Conservation (phyloP, 805 yeast genomes). For the Candida montana region DNA sequence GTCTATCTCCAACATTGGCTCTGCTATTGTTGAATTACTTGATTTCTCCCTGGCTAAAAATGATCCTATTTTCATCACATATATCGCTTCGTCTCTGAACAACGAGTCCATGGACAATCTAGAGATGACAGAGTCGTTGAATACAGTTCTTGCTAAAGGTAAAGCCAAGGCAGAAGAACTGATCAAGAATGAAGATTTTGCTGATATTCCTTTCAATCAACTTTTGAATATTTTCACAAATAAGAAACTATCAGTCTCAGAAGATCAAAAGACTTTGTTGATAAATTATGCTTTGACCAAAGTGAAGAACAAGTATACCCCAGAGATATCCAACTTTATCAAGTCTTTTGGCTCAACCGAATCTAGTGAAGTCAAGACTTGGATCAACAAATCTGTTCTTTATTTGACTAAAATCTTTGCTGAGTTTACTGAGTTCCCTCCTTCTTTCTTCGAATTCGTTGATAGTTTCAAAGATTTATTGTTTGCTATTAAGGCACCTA, state of each 20-base stretch:
- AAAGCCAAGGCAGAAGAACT: conserved; percentile 13
- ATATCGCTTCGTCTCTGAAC: conserved; percentile 11
- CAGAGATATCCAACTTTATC: conserved; percentile 26
- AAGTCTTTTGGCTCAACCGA: conserved; percentile 12
- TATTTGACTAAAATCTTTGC: conserved; percentile 63
- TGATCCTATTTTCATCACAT: conserved; percentile 10
- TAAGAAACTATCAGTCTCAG: conserved; percentile 5
- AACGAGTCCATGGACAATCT: background rate
- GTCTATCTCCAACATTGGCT: conserved; percentile 8
- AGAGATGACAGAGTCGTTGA: conserved; percentile 1
- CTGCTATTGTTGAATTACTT: conserved; percentile 7
- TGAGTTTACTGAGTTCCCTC: conserved; percentile 32
- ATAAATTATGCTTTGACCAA: conserved; percentile 26
- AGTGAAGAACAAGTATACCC: conserved; percentile 26
- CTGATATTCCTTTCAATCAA: conserved; percentile 26
- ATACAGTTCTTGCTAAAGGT: conserved; percentile 3
- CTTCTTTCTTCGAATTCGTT: conserved; percentile 30
- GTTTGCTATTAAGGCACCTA: conserved; percentile 30
- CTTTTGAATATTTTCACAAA: conserved; percentile 24
- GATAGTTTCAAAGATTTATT: conserved; percentile 29
- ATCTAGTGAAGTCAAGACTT: conserved; percentile 25
- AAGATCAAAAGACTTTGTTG: conserved; percentile 22
- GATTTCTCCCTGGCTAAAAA: conserved; percentile 5
- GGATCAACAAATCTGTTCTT: conserved; percentile 56
- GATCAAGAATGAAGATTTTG: conserved; percentile 26